These are phyloP conservation scores for Tylopilus sp. DNA, from an alignment of 1,284 basidiomycete species.

Conservation along the genomic window DNA sequence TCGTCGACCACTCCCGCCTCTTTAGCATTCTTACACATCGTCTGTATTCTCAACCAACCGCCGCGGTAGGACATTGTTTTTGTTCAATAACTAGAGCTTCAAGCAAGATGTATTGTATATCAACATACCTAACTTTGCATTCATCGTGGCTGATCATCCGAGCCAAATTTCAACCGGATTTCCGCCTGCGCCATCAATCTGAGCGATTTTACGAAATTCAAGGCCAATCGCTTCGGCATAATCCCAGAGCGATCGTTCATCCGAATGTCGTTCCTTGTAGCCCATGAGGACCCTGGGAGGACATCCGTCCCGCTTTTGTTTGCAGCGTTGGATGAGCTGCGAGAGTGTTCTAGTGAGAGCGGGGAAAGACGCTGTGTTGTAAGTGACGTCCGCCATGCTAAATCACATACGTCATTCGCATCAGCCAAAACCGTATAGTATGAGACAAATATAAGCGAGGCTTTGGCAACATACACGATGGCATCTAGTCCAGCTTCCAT, in stretches of 20 bases:
- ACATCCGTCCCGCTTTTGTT: slow-evolving; percentile 16
- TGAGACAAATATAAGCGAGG: background rate
- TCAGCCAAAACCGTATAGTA: background rate
- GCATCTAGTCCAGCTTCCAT: slow-evolving; percentile 59
- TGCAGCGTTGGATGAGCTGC: slow-evolving; percentile 51
- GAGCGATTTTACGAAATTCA: slow-evolving; percentile 64
- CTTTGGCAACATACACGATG: slow-evolving; percentile 60
- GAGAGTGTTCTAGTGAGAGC: slow-evolving; percentile 69
- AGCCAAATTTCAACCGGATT: slow-evolving; percentile 82
- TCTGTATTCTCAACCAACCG: slow-evolving; percentile 13
- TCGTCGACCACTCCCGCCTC: slow-evolving; percentile 81
- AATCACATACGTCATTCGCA: background rate
- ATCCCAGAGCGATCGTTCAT: slow-evolving; percentile 80
- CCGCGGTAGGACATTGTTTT: background rate
- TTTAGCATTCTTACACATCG: slow-evolving; percentile 50
- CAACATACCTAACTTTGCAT: slow-evolving; percentile 17
- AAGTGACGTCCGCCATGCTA: slow-evolving; percentile 92
- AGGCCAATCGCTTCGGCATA: slow-evolving; percentile 65
- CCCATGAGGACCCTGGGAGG: slow-evolving; percentile 73
- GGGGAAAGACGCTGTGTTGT: slow-evolving; percentile 88
- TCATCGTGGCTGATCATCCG: slow-evolving; percentile 24
- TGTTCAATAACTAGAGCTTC: slow-evolving; percentile 2
- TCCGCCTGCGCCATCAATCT: slow-evolving; percentile 65
- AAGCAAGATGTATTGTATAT: slow-evolving; percentile 13
- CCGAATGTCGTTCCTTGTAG: slow-evolving; percentile 85